Evolutionary conservation across 1,139 yeast genomes (phyloP), one percentile per base, ranked within the genome.

Genomic region (Kodamaea anthophila): DNA sequence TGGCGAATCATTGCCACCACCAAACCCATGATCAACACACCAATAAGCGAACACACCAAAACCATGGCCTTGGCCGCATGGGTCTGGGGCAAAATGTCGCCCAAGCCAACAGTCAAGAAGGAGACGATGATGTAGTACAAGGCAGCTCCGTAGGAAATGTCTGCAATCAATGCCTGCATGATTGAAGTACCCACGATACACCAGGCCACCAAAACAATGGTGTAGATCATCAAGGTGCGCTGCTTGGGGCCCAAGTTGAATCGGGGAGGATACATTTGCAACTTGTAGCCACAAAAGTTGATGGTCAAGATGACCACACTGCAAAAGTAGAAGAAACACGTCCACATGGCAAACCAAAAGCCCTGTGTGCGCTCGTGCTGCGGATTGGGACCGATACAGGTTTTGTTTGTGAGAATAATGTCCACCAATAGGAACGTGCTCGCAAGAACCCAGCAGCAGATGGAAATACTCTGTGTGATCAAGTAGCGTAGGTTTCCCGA

Each of bases 61-160:
- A 70, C 64, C 39, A 82, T 55, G 0, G 77, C 78, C 44, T 74
- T 70, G 0, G 80, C 67, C 0, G 73, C 73, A 2, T 65, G 56
- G 1, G 67, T 52, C 0, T 40, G 21, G 0, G 94, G 88, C 0
- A 65, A 58, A 20, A 79, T 64, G 44, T 82, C 93, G 19, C 95
- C 95, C 13, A 80, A 60, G 0, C 96, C 96, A 24, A 86, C 70
- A 1, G 96, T 86, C 26, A 83, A 58, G 20, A 81, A 58, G 1
- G 93, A 77, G 0, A 82, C 86, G 12, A 74, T 69, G 44, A 86
- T 77, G 48, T 69, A 84, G 48, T 83, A 85, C 24, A 84, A 51
- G 0, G 83, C 73, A 15, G 74, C 65, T 0, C 88, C 85, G 46
- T 70, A 82, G 1, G 69, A 48, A 1, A 73, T 38, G 2, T 40